Evolutionary conservation across 805 yeast species (phyloP).

Genomic region (Metschnikowia corniflorae): DNA sequence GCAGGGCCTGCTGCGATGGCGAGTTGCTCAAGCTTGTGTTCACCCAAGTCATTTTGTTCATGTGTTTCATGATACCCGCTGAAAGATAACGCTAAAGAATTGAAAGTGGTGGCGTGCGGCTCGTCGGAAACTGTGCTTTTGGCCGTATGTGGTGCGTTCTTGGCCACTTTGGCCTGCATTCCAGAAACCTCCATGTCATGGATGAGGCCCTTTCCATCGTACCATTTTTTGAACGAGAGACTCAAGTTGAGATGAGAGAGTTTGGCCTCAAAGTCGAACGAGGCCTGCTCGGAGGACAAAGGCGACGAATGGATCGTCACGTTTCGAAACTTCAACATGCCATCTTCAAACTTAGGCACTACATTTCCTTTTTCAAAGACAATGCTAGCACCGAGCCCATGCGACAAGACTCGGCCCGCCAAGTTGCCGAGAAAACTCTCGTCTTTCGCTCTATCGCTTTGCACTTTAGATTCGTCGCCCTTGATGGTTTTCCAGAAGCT

Average conservation of each 20-base stretch:
- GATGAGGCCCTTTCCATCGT: slow-evolving; percentile 51
- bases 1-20: background rate
- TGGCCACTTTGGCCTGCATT: slow-evolving; percentile 35
- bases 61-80: slow-evolving; percentile 27
- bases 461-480: slow-evolving; percentile 1
- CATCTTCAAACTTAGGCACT: slow-evolving; percentile 47
- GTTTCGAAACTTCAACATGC: slow-evolving; percentile 45
- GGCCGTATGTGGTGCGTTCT: slow-evolving; percentile 14
- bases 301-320: slow-evolving; percentile 21
- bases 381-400: slow-evolving; percentile 36
- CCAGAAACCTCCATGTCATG: slow-evolving; percentile 49
- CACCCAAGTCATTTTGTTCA: slow-evolving; percentile 32
- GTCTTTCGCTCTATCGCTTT: slow-evolving; percentile 8
- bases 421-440: slow-evolving; percentile 30
- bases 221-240: slow-evolving; percentile 52
- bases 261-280: slow-evolving; percentile 29
- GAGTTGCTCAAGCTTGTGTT: slow-evolving; percentile 20
- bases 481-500: slow-evolving; percentile 22
- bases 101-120: slow-evolving; percentile 30
- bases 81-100: slow-evolving; percentile 19
- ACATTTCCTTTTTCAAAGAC: slow-evolving; percentile 37
- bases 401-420: slow-evolving; percentile 35
- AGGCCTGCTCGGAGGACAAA: slow-evolving; percentile 15
- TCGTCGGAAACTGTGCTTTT: slow-evolving; percentile 14
- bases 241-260: slow-evolving; percentile 44